Percentiles rank a stretch among this genome's conserved stretches.
phyloP scores from a whole-genome alignment of 306 rosid species.

The Lathyrus aphaca region DNA sequence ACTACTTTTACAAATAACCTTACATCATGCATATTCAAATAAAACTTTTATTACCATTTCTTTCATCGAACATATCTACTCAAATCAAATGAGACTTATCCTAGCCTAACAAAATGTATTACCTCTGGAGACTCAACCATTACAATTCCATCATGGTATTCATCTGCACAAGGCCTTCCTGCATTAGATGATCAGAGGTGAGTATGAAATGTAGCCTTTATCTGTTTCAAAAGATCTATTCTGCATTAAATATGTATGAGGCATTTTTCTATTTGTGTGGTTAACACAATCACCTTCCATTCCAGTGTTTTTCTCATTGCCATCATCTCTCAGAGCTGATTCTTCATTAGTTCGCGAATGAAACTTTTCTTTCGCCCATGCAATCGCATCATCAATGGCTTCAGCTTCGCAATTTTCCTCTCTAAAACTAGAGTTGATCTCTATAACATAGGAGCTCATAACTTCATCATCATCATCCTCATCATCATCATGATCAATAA shows the following conservation, averaged over 20 bases:
- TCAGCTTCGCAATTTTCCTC: constrained; percentile 61
- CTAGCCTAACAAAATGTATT: constrained; percentile 14
- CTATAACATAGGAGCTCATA: constrained; percentile 94
- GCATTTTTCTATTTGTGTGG: not conserved
- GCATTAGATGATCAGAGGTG: constrained; percentile 32
- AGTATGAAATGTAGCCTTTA: constrained; percentile 12
- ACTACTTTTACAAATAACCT: not conserved
- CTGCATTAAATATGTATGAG: constrained; percentile 3
- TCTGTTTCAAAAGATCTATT: not conserved
- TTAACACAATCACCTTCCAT: constrained; percentile 54
- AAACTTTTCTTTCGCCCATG: constrained; percentile 92
- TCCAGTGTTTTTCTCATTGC: constrained; percentile 45
- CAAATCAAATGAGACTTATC: not conserved
- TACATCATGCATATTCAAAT: not conserved
- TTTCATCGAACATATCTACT: not conserved
- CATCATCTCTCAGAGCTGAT: constrained; percentile 43
- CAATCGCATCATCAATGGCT: constrained; percentile 86
- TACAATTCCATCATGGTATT: constrained; percentile 43
- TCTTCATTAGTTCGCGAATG: constrained; percentile 64
- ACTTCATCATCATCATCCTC: constrained; percentile 75
- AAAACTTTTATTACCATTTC: not conserved
- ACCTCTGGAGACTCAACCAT: constrained; percentile 61
- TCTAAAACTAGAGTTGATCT: constrained; percentile 61
- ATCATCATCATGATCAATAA: constrained; percentile 55
- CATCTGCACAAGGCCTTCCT: constrained; percentile 47